A percentile compares a stretch with the other conserved stretches of the same genome.
Conservation (phyloP, 306 rosid genomes). For the Lathyrus sativus region DNA sequence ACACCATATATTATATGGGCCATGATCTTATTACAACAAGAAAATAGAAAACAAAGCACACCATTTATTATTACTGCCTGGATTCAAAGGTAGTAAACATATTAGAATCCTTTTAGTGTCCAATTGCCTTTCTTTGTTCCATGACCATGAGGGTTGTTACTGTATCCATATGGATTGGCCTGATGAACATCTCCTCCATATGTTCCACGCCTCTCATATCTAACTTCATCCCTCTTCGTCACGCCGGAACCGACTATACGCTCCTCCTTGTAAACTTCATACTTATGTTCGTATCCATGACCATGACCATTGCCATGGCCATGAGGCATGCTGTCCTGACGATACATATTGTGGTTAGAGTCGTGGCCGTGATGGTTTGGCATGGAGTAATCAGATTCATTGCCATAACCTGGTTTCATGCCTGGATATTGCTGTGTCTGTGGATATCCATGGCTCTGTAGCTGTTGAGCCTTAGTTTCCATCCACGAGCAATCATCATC, state of each 20-base stretch:
- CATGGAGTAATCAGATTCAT: background rate
- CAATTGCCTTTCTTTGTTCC: conserved; percentile 33
- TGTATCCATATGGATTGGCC: conserved; percentile 30
- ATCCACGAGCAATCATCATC: conserved; percentile 36
- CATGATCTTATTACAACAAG: conserved; percentile 30
- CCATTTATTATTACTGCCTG: background rate
- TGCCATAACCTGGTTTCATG: conserved; percentile 1
- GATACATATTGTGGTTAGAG: conserved; percentile 12
- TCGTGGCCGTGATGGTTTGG: background rate
- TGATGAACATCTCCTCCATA: conserved; percentile 25
- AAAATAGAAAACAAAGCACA: conserved; percentile 31
- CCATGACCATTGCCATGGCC: background rate
- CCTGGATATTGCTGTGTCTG: background rate
- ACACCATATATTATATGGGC: background rate
- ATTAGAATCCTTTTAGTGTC: conserved; percentile 42
- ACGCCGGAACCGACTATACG: conserved; percentile 15
- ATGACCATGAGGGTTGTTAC: conserved; percentile 10
- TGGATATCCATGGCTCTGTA: background rate
- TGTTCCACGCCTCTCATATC: conserved; percentile 20
- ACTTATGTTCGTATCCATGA: conserved; percentile 14
- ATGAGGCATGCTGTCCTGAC: background rate
- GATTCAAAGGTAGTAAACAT: background rate
- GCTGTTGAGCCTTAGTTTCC: background rate
- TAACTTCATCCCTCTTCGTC: conserved; percentile 40
- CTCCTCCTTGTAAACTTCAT: conserved; percentile 21